Base-by-base conservation (phyloP, 495 filamentous ascomycete genomes). In the Penicillium argentinense region DNA sequence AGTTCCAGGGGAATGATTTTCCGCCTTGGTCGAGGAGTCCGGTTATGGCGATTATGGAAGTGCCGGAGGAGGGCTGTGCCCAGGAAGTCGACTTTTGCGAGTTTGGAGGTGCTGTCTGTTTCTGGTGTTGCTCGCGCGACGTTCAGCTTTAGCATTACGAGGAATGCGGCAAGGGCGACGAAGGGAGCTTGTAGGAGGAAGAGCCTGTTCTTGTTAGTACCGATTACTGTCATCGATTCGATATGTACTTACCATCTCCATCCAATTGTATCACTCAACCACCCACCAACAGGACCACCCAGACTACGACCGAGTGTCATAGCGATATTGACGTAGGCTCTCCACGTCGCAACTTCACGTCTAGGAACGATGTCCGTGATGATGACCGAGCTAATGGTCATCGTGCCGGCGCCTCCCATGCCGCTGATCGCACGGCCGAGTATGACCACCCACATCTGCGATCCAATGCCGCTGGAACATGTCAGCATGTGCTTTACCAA, bases 271-370 rank as follows among this genome's bases (percentile, higher is more conserved):
- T 88, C 82, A 8, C 82, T 79, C 9, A 88, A 60, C 51, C 71
- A 80, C 0, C 85, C 85, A 1, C 85, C 85, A 0, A 84, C 25
- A 1, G 83, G 83, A 1, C 84, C 84, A 4, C 85, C 84, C 9
- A 83, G 44, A 44, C 76, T 80, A n/a, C 85, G 74, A 7, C 84
- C 84, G 3, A 79, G 67, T 0, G 82, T 86, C 49, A 79, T 76
- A 5, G 80, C 67, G 9, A 86, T 72, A 47, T 88, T 87, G 17
- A 86, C 69, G 57, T 84, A 86, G 7, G 81, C 77, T 34, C 82
- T 72, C 82, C 81, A 88, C 9, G 72, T 65, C 6, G 82, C 85
- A 0, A 86, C 70, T n/a, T 88, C 79, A n/a, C 79, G 70, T n/a
- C 78, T 62, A 7, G 83, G 81, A 1, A 87, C 75, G 4, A 87